phyloP scores from a whole-genome alignment of 2,329 filamentous ascomycete species.

The Xylariaceae sp. region DNA sequence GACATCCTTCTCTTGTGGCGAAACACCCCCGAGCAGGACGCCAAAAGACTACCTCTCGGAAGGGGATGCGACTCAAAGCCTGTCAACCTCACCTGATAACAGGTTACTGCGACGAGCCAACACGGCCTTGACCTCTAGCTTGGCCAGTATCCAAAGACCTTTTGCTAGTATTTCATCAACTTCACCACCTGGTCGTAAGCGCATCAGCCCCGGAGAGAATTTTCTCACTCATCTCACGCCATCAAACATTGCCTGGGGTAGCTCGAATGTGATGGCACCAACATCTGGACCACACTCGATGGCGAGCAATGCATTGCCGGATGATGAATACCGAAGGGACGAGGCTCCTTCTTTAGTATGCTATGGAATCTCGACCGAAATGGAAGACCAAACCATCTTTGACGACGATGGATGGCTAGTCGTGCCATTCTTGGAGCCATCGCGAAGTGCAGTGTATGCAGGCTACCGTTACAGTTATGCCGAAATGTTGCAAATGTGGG shows the following conservation, averaged over 20 bases:
- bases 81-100: constrained; percentile 58
- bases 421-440: constrained; percentile 53
- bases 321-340: constrained; percentile 49
- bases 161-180: constrained; percentile 39
- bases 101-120: constrained; percentile 51
- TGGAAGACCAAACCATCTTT: constrained; percentile 61
- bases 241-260: constrained; percentile 50
- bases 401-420: constrained; percentile 65
- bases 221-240: constrained; percentile 53
- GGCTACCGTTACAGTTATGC: constrained; percentile 62
- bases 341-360: constrained; percentile 47
- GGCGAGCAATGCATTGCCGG: constrained; percentile 49
- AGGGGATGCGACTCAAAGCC: constrained; percentile 46
- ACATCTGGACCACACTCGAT: constrained; percentile 44
- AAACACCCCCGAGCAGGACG: constrained; percentile 54
- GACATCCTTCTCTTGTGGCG: constrained; percentile 58
- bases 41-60: constrained; percentile 44
- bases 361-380: constrained; percentile 48
- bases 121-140: constrained; percentile 51
- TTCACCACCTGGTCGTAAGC: constrained; percentile 47
- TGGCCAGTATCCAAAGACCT: constrained; percentile 49
- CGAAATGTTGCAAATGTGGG: constrained; percentile 66
- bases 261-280: constrained; percentile 42
- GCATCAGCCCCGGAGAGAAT: constrained; percentile 58
- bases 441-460: constrained; percentile 47